Conservation (phyloP, 805 yeast genomes). For the Sugiyamaella smithiae region DNA sequence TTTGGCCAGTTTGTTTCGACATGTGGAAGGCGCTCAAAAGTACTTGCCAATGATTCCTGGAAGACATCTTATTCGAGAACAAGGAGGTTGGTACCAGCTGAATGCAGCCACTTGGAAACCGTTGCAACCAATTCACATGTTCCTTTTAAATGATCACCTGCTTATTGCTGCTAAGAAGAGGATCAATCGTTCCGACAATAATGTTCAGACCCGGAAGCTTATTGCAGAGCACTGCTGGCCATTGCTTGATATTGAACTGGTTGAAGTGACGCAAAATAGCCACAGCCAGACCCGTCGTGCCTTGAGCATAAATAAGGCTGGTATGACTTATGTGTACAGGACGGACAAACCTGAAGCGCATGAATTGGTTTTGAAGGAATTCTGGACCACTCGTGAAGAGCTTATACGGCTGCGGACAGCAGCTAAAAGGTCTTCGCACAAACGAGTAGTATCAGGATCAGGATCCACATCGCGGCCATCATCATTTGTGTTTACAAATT, state of each 20-base stretch:
- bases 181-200: conserved; percentile 27
- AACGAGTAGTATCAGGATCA: conserved; percentile 5
- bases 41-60: conserved; percentile 71
- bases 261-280: conserved; percentile 37
- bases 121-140: conserved; percentile 68
- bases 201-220: conserved; percentile 38
- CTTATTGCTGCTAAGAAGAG: conserved; percentile 67
- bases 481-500: background rate
- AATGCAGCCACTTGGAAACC: conserved; percentile 84
- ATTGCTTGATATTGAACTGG: conserved; percentile 54
- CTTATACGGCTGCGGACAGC: conserved; percentile 5
- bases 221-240: conserved; percentile 82
- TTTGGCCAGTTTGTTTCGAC: conserved; percentile 64
- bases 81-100: conserved; percentile 82
- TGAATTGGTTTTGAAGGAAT: conserved; percentile 18
- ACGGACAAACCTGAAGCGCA: conserved; percentile 24
- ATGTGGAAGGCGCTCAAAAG: conserved; percentile 90
- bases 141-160: conserved; percentile 72
- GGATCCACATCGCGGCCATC: conserved; percentile 1
- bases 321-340: conserved; percentile 45
- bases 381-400: conserved; percentile 19
- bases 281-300: conserved; percentile 27
- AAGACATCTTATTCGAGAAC: conserved; percentile 73
- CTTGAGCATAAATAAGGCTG: conserved; percentile 48
- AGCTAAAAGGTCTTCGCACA: conserved; percentile 1